phyloP scores from a whole-genome alignment of 1,284 basidiomycete species.

The Malassezia obtusa region DNA sequence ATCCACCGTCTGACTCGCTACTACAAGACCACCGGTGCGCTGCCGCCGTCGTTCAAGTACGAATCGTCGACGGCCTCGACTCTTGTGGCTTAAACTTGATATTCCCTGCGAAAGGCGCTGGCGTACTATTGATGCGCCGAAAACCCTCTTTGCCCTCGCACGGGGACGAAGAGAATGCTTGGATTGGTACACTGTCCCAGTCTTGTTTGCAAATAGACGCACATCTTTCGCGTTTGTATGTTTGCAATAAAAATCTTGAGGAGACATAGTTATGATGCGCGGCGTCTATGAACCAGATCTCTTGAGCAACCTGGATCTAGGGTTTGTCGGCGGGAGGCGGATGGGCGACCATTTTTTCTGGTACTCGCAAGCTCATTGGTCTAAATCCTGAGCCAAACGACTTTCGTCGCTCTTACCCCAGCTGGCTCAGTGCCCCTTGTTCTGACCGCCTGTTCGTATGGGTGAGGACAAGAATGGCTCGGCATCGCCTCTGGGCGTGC shows the following conservation, averaged over 20 bases:
- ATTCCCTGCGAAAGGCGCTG: slow-evolving; percentile 10
- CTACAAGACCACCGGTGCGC: slow-evolving; percentile 97
- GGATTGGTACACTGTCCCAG: too few species aligned
- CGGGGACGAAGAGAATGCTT: too few species aligned
- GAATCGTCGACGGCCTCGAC: slow-evolving; percentile 49
- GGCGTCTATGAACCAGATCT: too few species aligned
- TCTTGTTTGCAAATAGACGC: slow-evolving; percentile 1
- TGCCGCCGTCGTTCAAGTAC: slow-evolving; percentile 81
- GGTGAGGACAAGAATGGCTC: background rate
- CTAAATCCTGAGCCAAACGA: too few species aligned
- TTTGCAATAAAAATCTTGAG: background rate
- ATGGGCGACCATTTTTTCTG: too few species aligned
- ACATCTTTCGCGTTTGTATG: background rate
- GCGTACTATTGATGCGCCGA: background rate
- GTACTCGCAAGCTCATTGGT: too few species aligned
- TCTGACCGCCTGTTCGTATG: background rate
- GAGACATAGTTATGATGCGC: background rate
- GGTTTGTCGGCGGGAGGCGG: too few species aligned
- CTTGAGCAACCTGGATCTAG: too few species aligned
- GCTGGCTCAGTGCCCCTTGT: too few species aligned
- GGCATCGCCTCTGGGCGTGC: background rate
- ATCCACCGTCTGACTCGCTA: slow-evolving; percentile 91
- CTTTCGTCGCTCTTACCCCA: too few species aligned
- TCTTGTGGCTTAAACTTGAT: slow-evolving; percentile 42
- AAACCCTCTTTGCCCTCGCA: background rate